A percentile compares a stretch with the other conserved stretches of the same genome.
These are phyloP conservation scores for Adenanthera pavonina DNA, from an alignment of 306 rosid genomes.

Conservation along the genomic window DNA sequence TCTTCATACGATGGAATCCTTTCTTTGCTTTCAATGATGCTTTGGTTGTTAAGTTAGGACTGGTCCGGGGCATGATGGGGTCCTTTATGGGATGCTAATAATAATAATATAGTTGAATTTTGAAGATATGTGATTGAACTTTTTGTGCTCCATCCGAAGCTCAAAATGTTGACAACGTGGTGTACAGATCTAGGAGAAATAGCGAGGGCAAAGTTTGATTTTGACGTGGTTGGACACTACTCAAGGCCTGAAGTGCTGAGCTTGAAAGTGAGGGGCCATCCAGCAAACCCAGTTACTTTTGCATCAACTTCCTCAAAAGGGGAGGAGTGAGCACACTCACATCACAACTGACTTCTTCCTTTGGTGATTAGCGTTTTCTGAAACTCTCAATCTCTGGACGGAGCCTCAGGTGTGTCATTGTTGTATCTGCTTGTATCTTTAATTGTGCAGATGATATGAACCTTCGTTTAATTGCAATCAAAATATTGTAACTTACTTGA, in stretches of 20 bases:
- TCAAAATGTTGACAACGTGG: constrained; percentile 33
- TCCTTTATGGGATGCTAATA: constrained; percentile 1
- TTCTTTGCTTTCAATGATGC: not conserved
- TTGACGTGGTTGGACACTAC: constrained; percentile 95
- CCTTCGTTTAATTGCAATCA: not conserved
- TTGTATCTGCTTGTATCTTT: constrained; percentile 11
- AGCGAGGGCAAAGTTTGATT: constrained; percentile 78
- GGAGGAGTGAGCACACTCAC: constrained; percentile 54
- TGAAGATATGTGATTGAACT: not conserved
- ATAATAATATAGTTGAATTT: not conserved
- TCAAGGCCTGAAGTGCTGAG: constrained; percentile 89
- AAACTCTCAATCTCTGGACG: constrained; percentile 29
- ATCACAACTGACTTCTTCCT: constrained; percentile 41
- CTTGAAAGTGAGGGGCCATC: constrained; percentile 81
- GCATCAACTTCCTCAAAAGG: constrained; percentile 56
- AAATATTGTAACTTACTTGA: not conserved
- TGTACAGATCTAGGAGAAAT: constrained; percentile 82
- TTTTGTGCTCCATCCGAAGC: not conserved
- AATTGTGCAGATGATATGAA: too few species aligned
- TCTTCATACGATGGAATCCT: constrained; percentile 12
- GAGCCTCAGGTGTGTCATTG: not conserved
- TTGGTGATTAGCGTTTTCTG: constrained; percentile 26
- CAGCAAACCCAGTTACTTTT: constrained; percentile 70
- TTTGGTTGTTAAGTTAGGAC: not conserved
- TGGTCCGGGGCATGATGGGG: not conserved